Percentiles rank a stretch among this genome's conserved stretches.
phyloP scores from a whole-genome alignment of 108 stramenopile species.

The Asterionellopsis glacialis region DNA sequence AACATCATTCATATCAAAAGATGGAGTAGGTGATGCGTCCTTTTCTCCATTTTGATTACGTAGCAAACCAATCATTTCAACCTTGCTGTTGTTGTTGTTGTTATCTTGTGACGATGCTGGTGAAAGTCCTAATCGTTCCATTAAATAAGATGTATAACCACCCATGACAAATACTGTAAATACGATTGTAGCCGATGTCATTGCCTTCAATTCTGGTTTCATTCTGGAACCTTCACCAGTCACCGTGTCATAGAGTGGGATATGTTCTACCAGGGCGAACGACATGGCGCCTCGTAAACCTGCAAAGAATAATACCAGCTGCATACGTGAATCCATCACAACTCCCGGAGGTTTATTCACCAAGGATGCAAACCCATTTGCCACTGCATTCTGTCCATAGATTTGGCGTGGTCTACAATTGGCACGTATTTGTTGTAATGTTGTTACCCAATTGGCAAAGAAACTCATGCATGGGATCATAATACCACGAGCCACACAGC shows the following conservation, averaged over 20 bases:
- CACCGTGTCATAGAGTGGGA: conserved; percentile 74
- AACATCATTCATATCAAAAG: too few species aligned
- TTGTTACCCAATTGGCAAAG: conserved; percentile 59
- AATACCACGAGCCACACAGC: conserved; percentile 63
- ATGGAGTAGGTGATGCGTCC: too few species aligned
- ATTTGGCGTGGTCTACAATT: conserved; percentile 13
- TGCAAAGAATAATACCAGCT: conserved; percentile 80
- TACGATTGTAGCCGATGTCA: conserved; percentile 86
- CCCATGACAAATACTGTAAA: conserved; percentile 85
- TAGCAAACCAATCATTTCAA: too few species aligned
- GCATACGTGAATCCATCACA: conserved; percentile 72
- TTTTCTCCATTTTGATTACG: too few species aligned
- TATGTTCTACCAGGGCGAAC: conserved; percentile 86
- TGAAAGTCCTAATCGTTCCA: conserved; percentile 62
- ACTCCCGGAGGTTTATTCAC: conserved; percentile 30
- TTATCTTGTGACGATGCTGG: conserved; percentile 17
- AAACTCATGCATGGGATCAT: conserved; percentile 79
- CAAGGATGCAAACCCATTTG: neutral
- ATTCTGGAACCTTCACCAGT: conserved; percentile 70
- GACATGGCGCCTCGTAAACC: conserved; percentile 89
- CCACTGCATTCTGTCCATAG: neutral
- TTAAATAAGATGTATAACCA: conserved; percentile 73
- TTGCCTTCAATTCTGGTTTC: conserved; percentile 86
- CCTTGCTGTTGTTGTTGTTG: too few species aligned
- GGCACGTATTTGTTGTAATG: conserved; percentile 34